Evolutionary conservation across 2,329 filamentous ascomycete species (phyloP), one percentile per base, ranked within the genome.

Genomic region (Calonectria pseudoturangicola): DNA sequence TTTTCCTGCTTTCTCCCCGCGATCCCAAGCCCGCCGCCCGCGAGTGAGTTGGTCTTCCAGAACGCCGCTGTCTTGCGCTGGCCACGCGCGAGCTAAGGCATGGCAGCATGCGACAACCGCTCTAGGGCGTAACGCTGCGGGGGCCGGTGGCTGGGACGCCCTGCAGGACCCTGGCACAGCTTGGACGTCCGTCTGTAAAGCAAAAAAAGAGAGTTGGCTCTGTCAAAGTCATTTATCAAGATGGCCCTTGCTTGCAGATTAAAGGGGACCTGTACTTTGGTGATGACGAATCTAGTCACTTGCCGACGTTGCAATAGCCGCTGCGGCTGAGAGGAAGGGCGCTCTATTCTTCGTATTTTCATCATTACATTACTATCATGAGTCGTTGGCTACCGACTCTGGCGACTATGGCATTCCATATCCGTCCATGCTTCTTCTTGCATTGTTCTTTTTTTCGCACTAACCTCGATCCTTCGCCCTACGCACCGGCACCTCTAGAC

Each of bases 31-130:
- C 16, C 18, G 21, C 16, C 56, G 30, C 43, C 16, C 18, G 21
- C 16, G 13, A 30, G 18, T 36, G 30, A 33, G 51, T 45, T 65
- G 50, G 33, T 39, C 51, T 66, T 56, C 33, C 50, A 45, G 62
- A 60, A 70, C 68, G 68, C 62, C 68, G 68, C 62, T 43, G 58
- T 60, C 62, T 58, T 70, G 41, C 27, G 69, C 47, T 71, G 63
- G 54, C 54, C 27, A 62, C 47, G 69, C 63, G 36, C 45, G 50
- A 36, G 54, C 58, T 70, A 70, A 70, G 36, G 65, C 48, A 64
- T 41, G 58, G 47, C 56, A 39, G 54, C 33, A 21, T 25, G 45
- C 54, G 21, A 60, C 54, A 60, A 15, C 33, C 15, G 16, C 33
- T 21, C 54, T 60, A 60, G 54, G 54, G 33, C 54, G 21, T 28